A percentile compares a stretch with the other conserved stretches of the same genome.
phyloP scores from a whole-genome alignment of 768 basidiomycete genomes.

The Clathrus columnatus region DNA sequence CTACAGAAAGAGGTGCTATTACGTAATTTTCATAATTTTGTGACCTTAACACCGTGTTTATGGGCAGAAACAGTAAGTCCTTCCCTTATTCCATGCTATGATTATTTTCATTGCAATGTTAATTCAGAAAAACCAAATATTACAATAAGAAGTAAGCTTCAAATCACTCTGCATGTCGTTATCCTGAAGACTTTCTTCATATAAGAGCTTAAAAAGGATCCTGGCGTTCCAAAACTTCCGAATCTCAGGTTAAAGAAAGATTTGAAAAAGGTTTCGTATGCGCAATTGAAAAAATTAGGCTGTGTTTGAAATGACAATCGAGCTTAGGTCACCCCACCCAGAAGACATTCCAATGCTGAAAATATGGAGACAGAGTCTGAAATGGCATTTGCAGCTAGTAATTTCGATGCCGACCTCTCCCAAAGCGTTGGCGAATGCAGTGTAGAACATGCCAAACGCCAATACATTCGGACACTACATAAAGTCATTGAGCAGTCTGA shows the following conservation, averaged over 20 bases:
- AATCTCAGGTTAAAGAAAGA: conserved; percentile 52
- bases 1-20: too few species aligned
- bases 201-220: conserved; percentile 79
- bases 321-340: conserved; percentile 16
- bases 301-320: too few species aligned
- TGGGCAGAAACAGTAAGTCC: neutral
- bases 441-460: conserved; percentile 45
- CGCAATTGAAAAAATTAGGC: too few species aligned
- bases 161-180: too few species aligned
- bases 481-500: conserved; percentile 93
- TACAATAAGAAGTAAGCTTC: neutral
- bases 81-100: neutral
- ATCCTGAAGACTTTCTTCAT: neutral
- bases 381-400: conserved; percentile 47
- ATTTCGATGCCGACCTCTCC: conserved; percentile 11
- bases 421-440: conserved; percentile 6
- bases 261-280: conserved; percentile 40
- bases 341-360: neutral
- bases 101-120: neutral
- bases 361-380: conserved; percentile 60
- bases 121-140: neutral
- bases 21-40: neutral
- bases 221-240: conserved; percentile 78
- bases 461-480: conserved; percentile 73
- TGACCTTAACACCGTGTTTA: neutral